These are phyloP conservation scores for Xylaria longipes DNA, from an alignment of 495 filamentous ascomycete species.

Conservation along the genomic window DNA sequence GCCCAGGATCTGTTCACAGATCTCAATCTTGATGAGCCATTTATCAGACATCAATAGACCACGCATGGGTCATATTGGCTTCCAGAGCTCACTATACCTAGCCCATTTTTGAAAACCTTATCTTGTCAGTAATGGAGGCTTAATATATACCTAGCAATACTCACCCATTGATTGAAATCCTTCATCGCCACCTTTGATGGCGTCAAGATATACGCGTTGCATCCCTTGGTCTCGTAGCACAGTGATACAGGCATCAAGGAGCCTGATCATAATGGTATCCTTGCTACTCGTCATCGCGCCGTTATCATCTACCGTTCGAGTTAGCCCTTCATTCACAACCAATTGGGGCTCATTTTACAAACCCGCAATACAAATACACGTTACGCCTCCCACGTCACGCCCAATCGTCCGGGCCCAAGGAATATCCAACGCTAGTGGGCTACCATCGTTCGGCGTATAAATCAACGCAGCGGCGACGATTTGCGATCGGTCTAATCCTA, in stretches of 20 bases:
- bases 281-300: slow-evolving; percentile 43
- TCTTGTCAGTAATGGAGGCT: background rate
- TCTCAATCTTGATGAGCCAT: slow-evolving; percentile 4
- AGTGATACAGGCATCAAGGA: slow-evolving; percentile 52
- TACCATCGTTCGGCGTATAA: slow-evolving; percentile 59
- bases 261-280: slow-evolving; percentile 53
- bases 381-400: slow-evolving; percentile 63
- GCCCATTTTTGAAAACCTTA: slow-evolving; percentile 59
- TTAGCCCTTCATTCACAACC: slow-evolving; percentile 25
- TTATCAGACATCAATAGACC: background rate
- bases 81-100: slow-evolving; percentile 55
- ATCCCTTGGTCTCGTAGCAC: slow-evolving; percentile 47
- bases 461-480: slow-evolving; percentile 64
- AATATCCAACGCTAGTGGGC: slow-evolving; percentile 60
- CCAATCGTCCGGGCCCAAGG: slow-evolving; percentile 65
- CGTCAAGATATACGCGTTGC: slow-evolving; percentile 53
- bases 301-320: slow-evolving; percentile 40
- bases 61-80: slow-evolving; percentile 35
- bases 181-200: slow-evolving; percentile 50
- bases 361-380: slow-evolving; percentile 65
- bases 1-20: background rate
- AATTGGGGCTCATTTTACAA: slow-evolving; percentile 22
- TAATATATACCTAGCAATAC: slow-evolving; percentile 13
- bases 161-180: slow-evolving; percentile 55
- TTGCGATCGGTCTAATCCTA: slow-evolving; percentile 49